Evolutionary conservation across 345 rosid species (phyloP), one percentile per base, ranked within the genome.

Genomic region (Euphorbia tirucalli): DNA sequence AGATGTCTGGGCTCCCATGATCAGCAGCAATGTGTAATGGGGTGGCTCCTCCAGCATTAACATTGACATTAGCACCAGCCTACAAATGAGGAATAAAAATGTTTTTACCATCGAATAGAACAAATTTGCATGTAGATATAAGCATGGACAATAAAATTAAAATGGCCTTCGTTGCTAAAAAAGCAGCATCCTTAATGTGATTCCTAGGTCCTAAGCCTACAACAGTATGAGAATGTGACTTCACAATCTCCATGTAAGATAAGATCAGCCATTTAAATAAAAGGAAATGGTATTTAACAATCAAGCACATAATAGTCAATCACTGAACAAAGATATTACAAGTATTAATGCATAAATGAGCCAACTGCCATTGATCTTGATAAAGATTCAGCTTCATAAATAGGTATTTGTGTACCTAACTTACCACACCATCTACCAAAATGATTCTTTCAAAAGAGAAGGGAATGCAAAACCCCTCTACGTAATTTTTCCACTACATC

Each of bases 21-120:
- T 94, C 95, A 60, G 96, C 96, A 7, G 98, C 96, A 77, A 90
- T 86, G 70, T 94, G 97, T 87, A 94, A 83, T 11, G 97, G 95
- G 52, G 96, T 92, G 65, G 96, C 93, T 71, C 97, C 97, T 77
- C 96, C 95, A 78, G 96, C 91, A 74, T 68, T 71, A 70, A 89
- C 74, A 65, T 94, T 90, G 58, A 86, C 97, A 56, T 87, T 82
- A 60, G 92, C 97, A 77, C 93, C 96, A 5, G 87, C 93, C 97
- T 94, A 83, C 79, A 75, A n/a, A 69, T 30, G n/a, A 71, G 56
- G 57, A 32, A 71, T 52, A 46, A 7, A 76, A 59, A 69, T 30
- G 19, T 49, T 50, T 54, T 19, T 50, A 22, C 35, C 35, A 21
- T 59, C 35, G n/a, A 24, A 64, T 9, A n/a, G 48, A 19, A 62